Conservation (phyloP, 495 filamentous ascomycete species). For the Chaetomium cochliodes region DNA sequence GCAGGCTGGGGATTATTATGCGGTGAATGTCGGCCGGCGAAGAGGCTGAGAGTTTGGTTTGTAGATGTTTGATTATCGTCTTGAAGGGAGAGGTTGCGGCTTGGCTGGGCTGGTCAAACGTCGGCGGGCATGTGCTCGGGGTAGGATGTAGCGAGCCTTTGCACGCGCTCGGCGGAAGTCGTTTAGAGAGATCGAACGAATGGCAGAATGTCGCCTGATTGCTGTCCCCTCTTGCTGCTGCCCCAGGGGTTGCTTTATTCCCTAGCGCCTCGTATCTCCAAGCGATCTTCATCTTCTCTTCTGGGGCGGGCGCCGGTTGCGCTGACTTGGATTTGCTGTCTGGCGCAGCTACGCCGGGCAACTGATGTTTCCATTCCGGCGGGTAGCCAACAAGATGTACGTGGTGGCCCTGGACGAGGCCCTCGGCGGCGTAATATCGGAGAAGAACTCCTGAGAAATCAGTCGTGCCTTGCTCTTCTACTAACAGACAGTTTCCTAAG, state of each 20-base stretch:
- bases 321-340: slow-evolving; percentile 43
- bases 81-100: slow-evolving; percentile 57
- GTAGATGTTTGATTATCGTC: slow-evolving; percentile 60
- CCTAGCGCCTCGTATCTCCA: slow-evolving; percentile 93
- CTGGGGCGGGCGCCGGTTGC: slow-evolving; percentile 38
- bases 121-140: slow-evolving; percentile 40
- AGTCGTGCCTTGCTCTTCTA: slow-evolving; percentile 93
- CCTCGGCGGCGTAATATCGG: slow-evolving; percentile 89
- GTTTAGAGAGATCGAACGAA: slow-evolving; percentile 85
- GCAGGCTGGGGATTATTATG: slow-evolving; percentile 74
- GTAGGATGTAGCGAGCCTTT: slow-evolving; percentile 48
- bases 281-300: slow-evolving; percentile 95
- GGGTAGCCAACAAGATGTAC: slow-evolving; percentile 80
- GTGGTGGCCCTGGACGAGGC: slow-evolving; percentile 84
- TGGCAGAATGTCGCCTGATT: slow-evolving; percentile 68
- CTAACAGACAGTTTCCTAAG: slow-evolving; percentile 72
- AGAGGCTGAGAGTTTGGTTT: slow-evolving; percentile 55
- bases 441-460: slow-evolving; percentile 86
- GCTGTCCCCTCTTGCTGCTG: slow-evolving; percentile 52
- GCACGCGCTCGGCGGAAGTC: slow-evolving; percentile 58
- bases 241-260: slow-evolving; percentile 51
- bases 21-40: slow-evolving; percentile 69
- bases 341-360: slow-evolving; percentile 68
- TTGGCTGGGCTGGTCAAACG: slow-evolving; percentile 18
- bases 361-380: slow-evolving; percentile 75